Evolutionary conservation across 164 flowering plant species (phyloP), one percentile per base, ranked within the genome.

Genomic region (grape (Vitis vinifera)): DNA sequence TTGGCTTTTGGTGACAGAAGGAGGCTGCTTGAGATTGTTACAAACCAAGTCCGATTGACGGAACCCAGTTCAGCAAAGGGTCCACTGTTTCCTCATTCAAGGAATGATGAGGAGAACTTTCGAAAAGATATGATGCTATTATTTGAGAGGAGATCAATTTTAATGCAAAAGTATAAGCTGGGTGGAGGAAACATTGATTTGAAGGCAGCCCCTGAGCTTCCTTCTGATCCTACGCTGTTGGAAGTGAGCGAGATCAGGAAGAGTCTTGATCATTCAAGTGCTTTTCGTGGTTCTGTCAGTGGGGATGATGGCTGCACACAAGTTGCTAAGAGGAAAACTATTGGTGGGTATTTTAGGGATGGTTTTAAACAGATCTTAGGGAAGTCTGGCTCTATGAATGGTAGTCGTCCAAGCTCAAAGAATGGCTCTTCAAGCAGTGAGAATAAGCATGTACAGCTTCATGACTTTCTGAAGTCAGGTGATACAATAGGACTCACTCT

Each of bases 1-100:
- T 72, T 94, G 68, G 84, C 88, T 55, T 94, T 92, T 74, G 86
- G 87, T 66, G 98, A 94, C 73, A 80, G 97, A 75, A 83, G 89
- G 76, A 89, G 82, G 81, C 76, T 94, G 74, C 83, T 94, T 51
- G 94, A 89, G 68, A 50, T 76, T 51, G 87, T 90, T 7, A 87
- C 87, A 0, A 77, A 75, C 74, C 87, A 83, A 68, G 82, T 87
- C 8, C 82, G 89, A 4, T 48, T 82, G 56, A 71, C 68, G 71
- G 82, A 77, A 4, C 87, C 92, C 30, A 78, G 79, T 59, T 55
- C 67, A 30, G 81, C 76, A 23, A 75, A 49, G 71, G 84, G 83
- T 49, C 86, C 84, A 14, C 58, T 90, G 10, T 90, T 90, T 69
- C 89, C 93, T 55, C 71, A 78, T 19, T 70, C 74, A 70, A 84